Percentiles rank a stretch among this genome's conserved stretches.
These are phyloP conservation scores for Cicer arietinum DNA, from an alignment of 306 rosid genomes.

Conservation along the genomic window DNA sequence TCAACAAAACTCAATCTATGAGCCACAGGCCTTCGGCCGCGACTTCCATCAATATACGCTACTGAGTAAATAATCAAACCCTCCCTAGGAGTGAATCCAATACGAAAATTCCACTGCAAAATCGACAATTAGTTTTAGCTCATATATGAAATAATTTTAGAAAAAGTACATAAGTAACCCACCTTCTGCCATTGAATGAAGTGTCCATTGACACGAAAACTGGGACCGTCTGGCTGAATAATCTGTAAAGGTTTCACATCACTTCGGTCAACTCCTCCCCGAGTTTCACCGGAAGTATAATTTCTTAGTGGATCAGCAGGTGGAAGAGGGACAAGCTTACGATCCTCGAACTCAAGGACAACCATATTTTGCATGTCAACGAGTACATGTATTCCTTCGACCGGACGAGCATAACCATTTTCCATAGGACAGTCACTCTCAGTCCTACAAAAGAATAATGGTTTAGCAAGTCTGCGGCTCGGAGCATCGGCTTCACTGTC, in stretches of 20 bases:
- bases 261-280: conserved; percentile 88
- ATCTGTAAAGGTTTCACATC: conserved; percentile 79
- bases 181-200: conserved; percentile 87
- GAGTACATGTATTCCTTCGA: conserved; percentile 85
- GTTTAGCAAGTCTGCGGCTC: conserved; percentile 84
- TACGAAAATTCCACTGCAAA: conserved; percentile 83
- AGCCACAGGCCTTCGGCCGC: conserved; percentile 81
- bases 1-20: conserved; percentile 81
- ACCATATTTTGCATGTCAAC: conserved; percentile 89
- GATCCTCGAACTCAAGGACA: conserved; percentile 79
- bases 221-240: conserved; percentile 83
- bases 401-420: conserved; percentile 90
- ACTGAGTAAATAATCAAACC: conserved; percentile 75
- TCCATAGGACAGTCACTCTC: conserved; percentile 92
- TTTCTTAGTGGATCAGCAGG: conserved; percentile 86
- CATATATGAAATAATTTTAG: conserved; percentile 29
- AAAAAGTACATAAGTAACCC: conserved; percentile 30
- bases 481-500: conserved; percentile 85
- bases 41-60: conserved; percentile 75
- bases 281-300: conserved; percentile 74
- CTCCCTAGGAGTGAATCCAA: conserved; percentile 81
- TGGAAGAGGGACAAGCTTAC: conserved; percentile 76
- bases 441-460: conserved; percentile 78
- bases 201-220: conserved; percentile 77
- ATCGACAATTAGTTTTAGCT: conserved; percentile 34